These are phyloP conservation scores for Podospora fimiseda DNA, from an alignment of 495 filamentous ascomycete genomes.

Conservation along the genomic window DNA sequence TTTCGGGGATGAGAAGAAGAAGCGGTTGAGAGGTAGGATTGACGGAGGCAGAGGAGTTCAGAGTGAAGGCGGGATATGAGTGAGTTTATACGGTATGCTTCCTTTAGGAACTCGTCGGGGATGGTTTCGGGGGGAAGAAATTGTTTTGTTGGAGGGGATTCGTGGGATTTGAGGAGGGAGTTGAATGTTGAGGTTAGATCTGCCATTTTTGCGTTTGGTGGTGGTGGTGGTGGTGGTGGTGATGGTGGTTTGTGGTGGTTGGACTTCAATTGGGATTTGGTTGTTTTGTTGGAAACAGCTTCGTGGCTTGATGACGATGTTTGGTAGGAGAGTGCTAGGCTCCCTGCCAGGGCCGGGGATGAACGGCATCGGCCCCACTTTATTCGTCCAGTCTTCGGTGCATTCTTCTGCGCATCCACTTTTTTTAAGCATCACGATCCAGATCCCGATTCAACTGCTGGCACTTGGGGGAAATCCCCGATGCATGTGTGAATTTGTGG, in stretches of 20 bases:
- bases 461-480: too few species aligned
- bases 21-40: conserved; percentile 81
- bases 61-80: conserved; percentile 70
- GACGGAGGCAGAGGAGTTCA: conserved; percentile 77
- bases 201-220: conserved; percentile 34
- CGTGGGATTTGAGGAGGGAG: conserved; percentile 55
- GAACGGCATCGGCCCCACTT: too few species aligned
- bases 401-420: too few species aligned
- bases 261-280: too few species aligned
- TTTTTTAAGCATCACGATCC: too few species aligned
- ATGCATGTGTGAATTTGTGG: too few species aligned
- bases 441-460: too few species aligned
- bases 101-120: conserved; percentile 86
- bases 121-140: conserved; percentile 44
- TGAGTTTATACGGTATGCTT: conserved; percentile 88
- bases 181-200: conserved; percentile 70
- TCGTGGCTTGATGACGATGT: background rate
- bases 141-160: conserved; percentile 36
- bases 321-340: conserved; percentile 28
- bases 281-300: too few species aligned
- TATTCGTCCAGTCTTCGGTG: conserved; percentile 59
- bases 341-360: too few species aligned
- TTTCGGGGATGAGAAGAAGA: conserved; percentile 44
- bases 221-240: too few species aligned
- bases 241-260: background rate